A percentile compares a stretch with the other conserved stretches of the same genome.
These are phyloP conservation scores for Tricholoma sp. DNA, from an alignment of 768 basidiomycete genomes.

Conservation along the genomic window DNA sequence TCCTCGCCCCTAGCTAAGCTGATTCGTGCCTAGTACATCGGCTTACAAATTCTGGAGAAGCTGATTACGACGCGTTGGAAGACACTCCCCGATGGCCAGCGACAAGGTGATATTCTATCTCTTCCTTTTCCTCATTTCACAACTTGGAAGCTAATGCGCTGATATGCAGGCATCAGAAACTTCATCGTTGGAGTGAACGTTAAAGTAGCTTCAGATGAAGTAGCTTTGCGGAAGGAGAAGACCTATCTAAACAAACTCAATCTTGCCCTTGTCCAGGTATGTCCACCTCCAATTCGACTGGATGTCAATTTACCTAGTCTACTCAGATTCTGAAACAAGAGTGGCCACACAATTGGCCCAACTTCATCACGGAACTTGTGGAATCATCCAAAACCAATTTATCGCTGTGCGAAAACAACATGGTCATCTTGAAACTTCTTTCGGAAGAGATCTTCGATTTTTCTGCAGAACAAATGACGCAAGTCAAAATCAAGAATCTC, in stretches of 20 bases:
- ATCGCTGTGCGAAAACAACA: slow-evolving; percentile 98
- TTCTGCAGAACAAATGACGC: slow-evolving; percentile 98
- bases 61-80: slow-evolving; percentile 94
- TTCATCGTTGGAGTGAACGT: slow-evolving; percentile 93
- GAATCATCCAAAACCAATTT: slow-evolving; percentile 96
- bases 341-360: slow-evolving; percentile 99
- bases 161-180: slow-evolving; percentile 78
- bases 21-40: slow-evolving; percentile 71
- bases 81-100: slow-evolving; percentile 92
- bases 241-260: slow-evolving; percentile 95
- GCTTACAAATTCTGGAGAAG: slow-evolving; percentile 94
- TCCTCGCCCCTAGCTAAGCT: not conserved
- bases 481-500: slow-evolving; percentile 92
- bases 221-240: slow-evolving; percentile 87
- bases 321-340: slow-evolving; percentile 95
- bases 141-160: not conserved
- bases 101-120: slow-evolving; percentile 57
- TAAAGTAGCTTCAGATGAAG: slow-evolving; percentile 89
- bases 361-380: slow-evolving; percentile 94
- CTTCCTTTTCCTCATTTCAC: no score
- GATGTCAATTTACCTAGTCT: slow-evolving; percentile 3
- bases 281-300: slow-evolving; percentile 16
- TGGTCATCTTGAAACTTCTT: slow-evolving; percentile 93
- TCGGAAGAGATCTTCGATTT: slow-evolving; percentile 99
- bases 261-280: slow-evolving; percentile 88